Evolutionary conservation across 108 stramenopile genomes (phyloP), one percentile per base, ranked within the genome.

Genomic region (Discostella pseudostelligera): DNA sequence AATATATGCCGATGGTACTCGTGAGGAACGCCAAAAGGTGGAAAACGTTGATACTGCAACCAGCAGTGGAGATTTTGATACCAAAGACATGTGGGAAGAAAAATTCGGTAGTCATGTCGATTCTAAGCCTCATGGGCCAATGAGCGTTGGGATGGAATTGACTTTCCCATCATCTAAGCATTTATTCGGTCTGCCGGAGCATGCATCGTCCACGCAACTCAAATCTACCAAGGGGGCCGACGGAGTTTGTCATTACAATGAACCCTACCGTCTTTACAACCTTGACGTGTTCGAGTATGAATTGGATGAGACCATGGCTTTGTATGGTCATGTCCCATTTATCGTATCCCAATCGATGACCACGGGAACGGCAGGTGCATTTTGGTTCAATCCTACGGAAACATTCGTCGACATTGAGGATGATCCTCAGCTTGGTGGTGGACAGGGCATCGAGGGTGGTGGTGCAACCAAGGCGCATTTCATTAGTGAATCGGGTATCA

Each of bases 281-380:
- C 82, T 99, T 26, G 99, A 99, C 72, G 99, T 99, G 8, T 99
- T 99, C 66, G 99, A 99, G 74, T 98, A 99, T 73, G 97, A 99
- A 55, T 80, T 99, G 60, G 96, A 99, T 64, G 89, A 91, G 32
- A 92, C 99, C 12, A 98, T 98, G 96, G 94, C 99, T 13, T 78
- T 99, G 56, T 99, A 99, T 75, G 99, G 99, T 20, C 66, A 83
- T 39, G 93, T 99, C 14, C 99, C 99, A 1, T 56, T 98, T 36
- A 67, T 97, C 29, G 77, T 93, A 6, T 85, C 87, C 67, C 92
- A 94, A 43, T 82, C 76, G 28, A 47, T 51, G 17, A 67, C 61
- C 8, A 88, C 79, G 42, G 88, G 87, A 19, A 92, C 96, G 8
- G 83, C 83, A 11, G 97, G 97, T 32, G 92, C 88, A 7, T 99